These are phyloP conservation scores for Globisporangium cederbergense DNA, from an alignment of 352 stramenopile species.

Conservation along the genomic window DNA sequence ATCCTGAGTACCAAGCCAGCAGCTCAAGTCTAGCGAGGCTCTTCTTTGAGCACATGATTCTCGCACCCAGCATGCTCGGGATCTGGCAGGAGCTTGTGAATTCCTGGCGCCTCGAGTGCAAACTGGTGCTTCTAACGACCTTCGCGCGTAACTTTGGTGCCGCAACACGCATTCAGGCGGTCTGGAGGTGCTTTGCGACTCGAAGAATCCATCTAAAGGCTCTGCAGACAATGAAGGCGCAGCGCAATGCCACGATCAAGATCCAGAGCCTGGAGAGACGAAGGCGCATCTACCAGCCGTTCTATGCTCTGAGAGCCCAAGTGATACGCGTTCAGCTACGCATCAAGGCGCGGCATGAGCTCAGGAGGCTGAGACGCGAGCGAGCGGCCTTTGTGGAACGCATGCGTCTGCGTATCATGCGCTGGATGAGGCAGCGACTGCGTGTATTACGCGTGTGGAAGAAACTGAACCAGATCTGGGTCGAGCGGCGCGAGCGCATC, in stretches of 20 bases:
- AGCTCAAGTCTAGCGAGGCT: slow-evolving; percentile 23
- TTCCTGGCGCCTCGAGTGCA: slow-evolving; percentile 38
- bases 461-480: slow-evolving; percentile 34
- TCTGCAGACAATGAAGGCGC: slow-evolving; percentile 32
- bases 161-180: slow-evolving; percentile 43
- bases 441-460: slow-evolving; percentile 49
- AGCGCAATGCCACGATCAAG: slow-evolving; percentile 37
- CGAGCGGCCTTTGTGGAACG: slow-evolving; percentile 28
- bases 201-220: slow-evolving; percentile 11
- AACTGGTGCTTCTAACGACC: slow-evolving; percentile 25
- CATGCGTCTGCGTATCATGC: slow-evolving; percentile 42
- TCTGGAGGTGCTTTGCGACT: slow-evolving; percentile 31
- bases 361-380: slow-evolving; percentile 37
- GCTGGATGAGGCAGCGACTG: slow-evolving; percentile 46
- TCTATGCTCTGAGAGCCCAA: slow-evolving; percentile 13
- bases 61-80: slow-evolving; percentile 30
- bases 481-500: slow-evolving; percentile 40
- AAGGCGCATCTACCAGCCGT: slow-evolving; percentile 21
- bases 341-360: slow-evolving; percentile 29
- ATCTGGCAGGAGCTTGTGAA: slow-evolving; percentile 49
- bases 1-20: neutral
- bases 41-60: slow-evolving; percentile 46
- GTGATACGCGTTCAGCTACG: slow-evolving; percentile 20
- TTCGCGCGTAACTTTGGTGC: slow-evolving; percentile 39
- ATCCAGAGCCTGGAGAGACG: slow-evolving; percentile 45